Evolutionary conservation across 495 filamentous ascomycete species (phyloP).

Genomic region (Aeminium ludgeri): DNA sequence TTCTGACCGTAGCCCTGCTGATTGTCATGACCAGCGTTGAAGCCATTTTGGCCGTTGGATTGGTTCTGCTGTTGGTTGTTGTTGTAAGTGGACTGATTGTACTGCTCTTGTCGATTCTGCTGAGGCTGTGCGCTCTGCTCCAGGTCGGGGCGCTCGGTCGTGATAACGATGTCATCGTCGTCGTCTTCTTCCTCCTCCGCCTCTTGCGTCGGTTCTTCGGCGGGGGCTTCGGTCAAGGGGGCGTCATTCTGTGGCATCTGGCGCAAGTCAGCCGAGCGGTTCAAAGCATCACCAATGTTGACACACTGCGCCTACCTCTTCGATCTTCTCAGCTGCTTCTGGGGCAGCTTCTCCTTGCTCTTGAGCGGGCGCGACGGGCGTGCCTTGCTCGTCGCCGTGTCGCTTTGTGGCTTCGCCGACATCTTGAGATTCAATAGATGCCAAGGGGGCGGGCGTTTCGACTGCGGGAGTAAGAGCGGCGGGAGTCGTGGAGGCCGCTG

Average conservation of each 20-base stretch:
- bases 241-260: background rate
- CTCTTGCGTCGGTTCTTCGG: background rate
- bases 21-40: background rate
- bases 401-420: background rate
- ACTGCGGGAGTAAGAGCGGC: constrained; percentile 24
- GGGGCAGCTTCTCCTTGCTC: background rate
- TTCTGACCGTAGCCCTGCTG: constrained; percentile 4
- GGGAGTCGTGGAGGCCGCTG: constrained; percentile 7
- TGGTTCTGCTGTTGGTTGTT: constrained; percentile 10
- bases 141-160: constrained; percentile 4
- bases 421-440: background rate
- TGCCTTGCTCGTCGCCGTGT: background rate
- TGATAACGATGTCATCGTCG: constrained; percentile 12
- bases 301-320: too few relatives aligned
- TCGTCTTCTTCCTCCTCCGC: constrained; percentile 11
- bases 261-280: too few relatives aligned
- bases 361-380: background rate
- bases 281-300: too few relatives aligned
- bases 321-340: background rate
- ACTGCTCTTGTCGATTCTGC: background rate
- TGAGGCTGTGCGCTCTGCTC: constrained; percentile 1
- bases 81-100: background rate
- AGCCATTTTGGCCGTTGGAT: background rate
- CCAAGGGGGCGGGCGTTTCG: background rate
- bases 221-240: too few relatives aligned